Conservation (phyloP, 768 basidiomycete genomes). For the Tylopilus rubrobrunneus region DNA sequence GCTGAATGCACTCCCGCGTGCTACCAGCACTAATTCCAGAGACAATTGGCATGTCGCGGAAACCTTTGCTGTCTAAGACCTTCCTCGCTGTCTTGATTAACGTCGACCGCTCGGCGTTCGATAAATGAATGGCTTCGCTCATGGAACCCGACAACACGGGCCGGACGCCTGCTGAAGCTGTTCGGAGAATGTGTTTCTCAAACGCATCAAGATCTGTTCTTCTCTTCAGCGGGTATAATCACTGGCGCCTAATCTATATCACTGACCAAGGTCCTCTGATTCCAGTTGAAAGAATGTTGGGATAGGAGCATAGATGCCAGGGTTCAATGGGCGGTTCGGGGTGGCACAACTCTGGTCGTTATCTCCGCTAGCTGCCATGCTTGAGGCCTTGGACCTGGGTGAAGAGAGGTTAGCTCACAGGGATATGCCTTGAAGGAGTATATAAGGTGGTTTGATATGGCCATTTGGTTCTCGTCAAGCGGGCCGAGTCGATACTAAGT, state of each 20-base stretch:
- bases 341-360: constrained; percentile 12
- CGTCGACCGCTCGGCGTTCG: constrained; percentile 60
- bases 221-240: constrained; percentile 4
- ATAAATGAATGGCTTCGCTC: constrained; percentile 79
- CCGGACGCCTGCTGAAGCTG: constrained; percentile 64
- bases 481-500: constrained; percentile 5
- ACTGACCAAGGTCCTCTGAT: constrained; percentile 80
- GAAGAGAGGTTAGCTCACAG: background rate
- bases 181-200: constrained; percentile 58
- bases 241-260: background rate
- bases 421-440: constrained; percentile 1
- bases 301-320: constrained; percentile 84
- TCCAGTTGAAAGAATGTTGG: constrained; percentile 77
- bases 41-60: constrained; percentile 61
- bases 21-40: constrained; percentile 82
- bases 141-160: constrained; percentile 78
- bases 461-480: background rate
- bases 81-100: constrained; percentile 66
- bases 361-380: constrained; percentile 38
- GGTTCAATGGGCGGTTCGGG: constrained; percentile 52
- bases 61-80: constrained; percentile 64
- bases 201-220: constrained; percentile 59
- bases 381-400: background rate
- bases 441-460: constrained; percentile 5
- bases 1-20: constrained; percentile 76